Evolutionary conservation across 495 filamentous ascomycete genomes (phyloP).

Genomic region (Podospora fimiseda): DNA sequence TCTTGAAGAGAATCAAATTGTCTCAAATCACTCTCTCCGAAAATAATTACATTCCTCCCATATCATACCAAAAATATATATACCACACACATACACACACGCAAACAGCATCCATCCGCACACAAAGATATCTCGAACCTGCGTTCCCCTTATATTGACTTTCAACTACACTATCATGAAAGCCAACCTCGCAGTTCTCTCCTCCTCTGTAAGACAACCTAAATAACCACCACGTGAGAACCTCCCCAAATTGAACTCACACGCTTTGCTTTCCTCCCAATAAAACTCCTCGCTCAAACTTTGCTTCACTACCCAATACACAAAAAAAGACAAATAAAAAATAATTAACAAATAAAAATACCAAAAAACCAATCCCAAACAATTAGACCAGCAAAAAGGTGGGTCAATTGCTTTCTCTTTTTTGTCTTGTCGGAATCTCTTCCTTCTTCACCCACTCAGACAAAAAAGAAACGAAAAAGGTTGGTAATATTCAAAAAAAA

Average conservation of each 20-base stretch:
- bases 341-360: not conserved
- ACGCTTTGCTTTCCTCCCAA: not conserved
- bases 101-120: no score
- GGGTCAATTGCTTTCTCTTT: not conserved
- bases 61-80: not conserved
- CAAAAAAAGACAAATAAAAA: not conserved
- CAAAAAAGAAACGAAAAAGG: not conserved
- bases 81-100: no score
- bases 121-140: not conserved
- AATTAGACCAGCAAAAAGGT: not conserved
- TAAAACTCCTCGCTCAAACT: not conserved
- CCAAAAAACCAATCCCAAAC: not conserved
- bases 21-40: no score
- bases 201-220: not conserved
- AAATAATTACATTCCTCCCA: no score
- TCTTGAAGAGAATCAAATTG: no score
- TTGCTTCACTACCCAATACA: not conserved
- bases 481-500: not conserved
- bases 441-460: not conserved
- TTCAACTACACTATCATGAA: not conserved
- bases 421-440: no score
- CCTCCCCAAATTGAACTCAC: no score
- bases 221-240: no score
- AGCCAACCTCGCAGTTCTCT: not conserved
- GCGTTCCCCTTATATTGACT: conserved; percentile 1